These are phyloP conservation scores for Metarhizium anisopliae DNA, from an alignment of 2,329 filamentous ascomycete species.

Conservation along the genomic window DNA sequence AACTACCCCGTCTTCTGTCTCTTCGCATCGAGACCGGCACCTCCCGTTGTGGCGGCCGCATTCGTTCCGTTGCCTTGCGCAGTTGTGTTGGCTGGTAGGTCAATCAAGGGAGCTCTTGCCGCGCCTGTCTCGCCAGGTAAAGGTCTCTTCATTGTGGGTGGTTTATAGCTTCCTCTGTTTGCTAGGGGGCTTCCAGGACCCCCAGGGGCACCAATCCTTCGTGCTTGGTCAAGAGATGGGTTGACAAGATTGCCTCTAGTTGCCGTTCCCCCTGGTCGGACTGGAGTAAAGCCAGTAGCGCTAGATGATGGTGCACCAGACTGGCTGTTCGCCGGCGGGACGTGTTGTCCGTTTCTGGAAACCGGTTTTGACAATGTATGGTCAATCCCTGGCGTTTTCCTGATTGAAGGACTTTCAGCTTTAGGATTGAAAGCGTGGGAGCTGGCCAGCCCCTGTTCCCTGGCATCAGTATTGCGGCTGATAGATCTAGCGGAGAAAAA, in stretches of 20 bases:
- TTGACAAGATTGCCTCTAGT: conserved; percentile 37
- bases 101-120: conserved; percentile 37
- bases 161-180: conserved; percentile 50
- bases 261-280: conserved; percentile 17
- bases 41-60: conserved; percentile 8
- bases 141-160: conserved; percentile 49
- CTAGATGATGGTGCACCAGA: conserved; percentile 13
- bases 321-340: conserved; percentile 31
- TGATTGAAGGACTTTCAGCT: conserved; percentile 73
- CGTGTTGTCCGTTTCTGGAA: conserved; percentile 45
- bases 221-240: conserved; percentile 42
- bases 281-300: conserved; percentile 19
- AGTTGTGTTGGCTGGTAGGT: conserved; percentile 38
- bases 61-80: conserved; percentile 11
- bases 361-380: conserved; percentile 70
- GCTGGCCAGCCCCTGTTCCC: conserved; percentile 10
- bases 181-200: conserved; percentile 45
- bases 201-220: conserved; percentile 51
- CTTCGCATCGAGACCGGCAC: conserved; percentile 35
- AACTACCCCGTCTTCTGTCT: conserved; percentile 34
- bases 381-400: conserved; percentile 81
- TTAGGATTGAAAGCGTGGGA: conserved; percentile 60
- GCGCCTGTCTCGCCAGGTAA: conserved; percentile 20
- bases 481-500: conserved; percentile 9
- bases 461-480: conserved; percentile 27